phyloP scores from a whole-genome alignment of 805 yeast species.

The Saccharomycodes ludwigii region DNA sequence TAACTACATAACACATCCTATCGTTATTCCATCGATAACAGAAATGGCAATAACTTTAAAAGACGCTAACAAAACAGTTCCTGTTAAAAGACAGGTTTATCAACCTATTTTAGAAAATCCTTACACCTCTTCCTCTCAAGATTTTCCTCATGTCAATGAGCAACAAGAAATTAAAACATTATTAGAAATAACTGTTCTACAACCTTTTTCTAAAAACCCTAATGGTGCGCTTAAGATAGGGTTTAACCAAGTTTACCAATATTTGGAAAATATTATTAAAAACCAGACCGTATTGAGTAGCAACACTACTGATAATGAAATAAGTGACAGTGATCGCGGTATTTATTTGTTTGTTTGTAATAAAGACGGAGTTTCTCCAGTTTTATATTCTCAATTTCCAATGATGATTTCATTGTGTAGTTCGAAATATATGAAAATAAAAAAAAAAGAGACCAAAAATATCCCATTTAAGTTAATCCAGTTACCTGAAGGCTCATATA shows the following conservation, averaged over 20 bases:
- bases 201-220: no score
- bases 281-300: no score
- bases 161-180: conserved; percentile 27
- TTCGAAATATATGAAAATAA: no score
- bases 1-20: no score
- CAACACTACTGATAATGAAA: conserved; percentile 4
- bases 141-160: conserved; percentile 27
- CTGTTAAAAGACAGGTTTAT: conserved; percentile 39
- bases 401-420: conserved; percentile 28
- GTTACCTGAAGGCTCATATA: no score
- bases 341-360: conserved; percentile 50
- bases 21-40: no score
- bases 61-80: conserved; percentile 30
- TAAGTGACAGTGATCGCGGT: no score
- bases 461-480: no score
- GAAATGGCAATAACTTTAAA: conserved; percentile 27
- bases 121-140: conserved; percentile 36
- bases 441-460: no score
- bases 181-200: conserved; percentile 26
- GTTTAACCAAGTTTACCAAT: no score
- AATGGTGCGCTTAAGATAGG: no score
- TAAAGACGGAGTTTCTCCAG: conserved; percentile 36
- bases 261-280: no score
- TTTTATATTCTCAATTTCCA: conserved; percentile 49
- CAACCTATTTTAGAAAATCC: conserved; percentile 59